Conservation (phyloP, 75 land plant species). For the Cryptomeria japonica region DNA sequence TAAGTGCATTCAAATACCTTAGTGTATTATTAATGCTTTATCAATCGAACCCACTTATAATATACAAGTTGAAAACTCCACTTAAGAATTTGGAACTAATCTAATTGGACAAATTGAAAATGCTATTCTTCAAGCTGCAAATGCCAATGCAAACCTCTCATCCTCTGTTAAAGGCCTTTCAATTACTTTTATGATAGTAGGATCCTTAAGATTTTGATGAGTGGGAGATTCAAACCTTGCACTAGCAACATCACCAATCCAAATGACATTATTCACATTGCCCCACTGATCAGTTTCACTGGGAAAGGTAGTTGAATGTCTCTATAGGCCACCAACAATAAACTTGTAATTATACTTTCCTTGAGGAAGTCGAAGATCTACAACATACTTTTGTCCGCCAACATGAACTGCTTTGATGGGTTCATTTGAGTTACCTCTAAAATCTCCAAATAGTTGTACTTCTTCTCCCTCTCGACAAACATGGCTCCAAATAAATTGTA, state of each 20-base stretch:
- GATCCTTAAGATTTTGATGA: slow-evolving; percentile 63
- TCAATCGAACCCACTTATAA: background rate
- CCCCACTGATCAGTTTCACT: slow-evolving; percentile 81
- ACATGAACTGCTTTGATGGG: slow-evolving; percentile 74
- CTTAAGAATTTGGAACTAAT: slow-evolving; percentile 51
- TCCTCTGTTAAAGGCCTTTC: slow-evolving; percentile 88
- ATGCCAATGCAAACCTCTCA: slow-evolving; percentile 88
- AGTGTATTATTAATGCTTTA: no score
- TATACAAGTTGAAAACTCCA: background rate
- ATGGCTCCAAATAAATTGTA: slow-evolving; percentile 87
- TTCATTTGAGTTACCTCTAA: slow-evolving; percentile 86
- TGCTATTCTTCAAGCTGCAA: slow-evolving; percentile 86
- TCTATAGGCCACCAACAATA: slow-evolving; percentile 85
- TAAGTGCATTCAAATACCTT: no score
- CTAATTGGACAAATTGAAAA: slow-evolving; percentile 78
- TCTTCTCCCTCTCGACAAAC: slow-evolving; percentile 95
- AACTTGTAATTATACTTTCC: slow-evolving; percentile 92
- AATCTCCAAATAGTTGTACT: slow-evolving; percentile 85
- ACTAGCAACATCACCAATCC: slow-evolving; percentile 74
- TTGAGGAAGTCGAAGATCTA: slow-evolving; percentile 77
- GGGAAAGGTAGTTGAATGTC: slow-evolving; percentile 80
- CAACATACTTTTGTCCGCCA: slow-evolving; percentile 77
- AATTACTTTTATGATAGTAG: slow-evolving; percentile 72
- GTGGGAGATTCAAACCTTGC: slow-evolving; percentile 25
- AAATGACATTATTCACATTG: slow-evolving; percentile 84